These are phyloP conservation scores for Kuraishia piskuri DNA, from an alignment of 805 yeast genomes.

Conservation along the genomic window DNA sequence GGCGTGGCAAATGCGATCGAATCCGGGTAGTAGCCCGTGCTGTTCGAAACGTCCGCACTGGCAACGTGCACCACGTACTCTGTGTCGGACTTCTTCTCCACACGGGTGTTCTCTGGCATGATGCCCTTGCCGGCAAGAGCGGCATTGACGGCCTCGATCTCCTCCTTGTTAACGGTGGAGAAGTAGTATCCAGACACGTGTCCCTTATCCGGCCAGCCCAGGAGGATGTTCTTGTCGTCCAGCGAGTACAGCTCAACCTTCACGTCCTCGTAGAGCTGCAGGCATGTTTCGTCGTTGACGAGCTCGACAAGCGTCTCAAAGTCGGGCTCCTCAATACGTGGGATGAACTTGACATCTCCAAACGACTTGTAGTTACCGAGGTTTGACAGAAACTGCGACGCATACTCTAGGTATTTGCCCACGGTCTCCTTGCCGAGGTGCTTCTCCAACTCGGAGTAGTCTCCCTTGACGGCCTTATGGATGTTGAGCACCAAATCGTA, in stretches of 20 bases:
- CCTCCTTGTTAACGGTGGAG: slow-evolving; percentile 44
- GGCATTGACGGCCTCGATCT: slow-evolving; percentile 58
- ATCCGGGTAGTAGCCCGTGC: slow-evolving; percentile 44
- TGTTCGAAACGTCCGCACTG: slow-evolving; percentile 42
- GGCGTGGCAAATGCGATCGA: slow-evolving; percentile 26
- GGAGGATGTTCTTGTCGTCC: slow-evolving; percentile 38
- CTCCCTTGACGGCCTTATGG: slow-evolving; percentile 42
- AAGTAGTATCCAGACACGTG: slow-evolving; percentile 71
- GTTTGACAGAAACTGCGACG: slow-evolving; percentile 66
- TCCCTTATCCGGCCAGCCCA: slow-evolving; percentile 76
- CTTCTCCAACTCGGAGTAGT: slow-evolving; percentile 29
- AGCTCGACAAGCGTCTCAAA: slow-evolving; percentile 41
- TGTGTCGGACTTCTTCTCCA: slow-evolving; percentile 41
- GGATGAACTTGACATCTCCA: slow-evolving; percentile 84
- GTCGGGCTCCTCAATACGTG: slow-evolving; percentile 39
- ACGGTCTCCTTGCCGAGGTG: slow-evolving; percentile 28
- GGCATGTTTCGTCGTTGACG: slow-evolving; percentile 24
- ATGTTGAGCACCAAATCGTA: slow-evolving; percentile 59
- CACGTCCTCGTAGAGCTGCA: slow-evolving; percentile 32
- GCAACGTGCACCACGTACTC: slow-evolving; percentile 62
- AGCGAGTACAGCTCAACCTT: slow-evolving; percentile 41
- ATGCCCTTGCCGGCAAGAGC: slow-evolving; percentile 55
- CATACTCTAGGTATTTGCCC: slow-evolving; percentile 54
- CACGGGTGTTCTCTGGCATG: slow-evolving; percentile 75
- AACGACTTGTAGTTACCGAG: slow-evolving; percentile 79